phyloP scores from a whole-genome alignment of 768 basidiomycete genomes.

The Mycena kentingensis region DNA sequence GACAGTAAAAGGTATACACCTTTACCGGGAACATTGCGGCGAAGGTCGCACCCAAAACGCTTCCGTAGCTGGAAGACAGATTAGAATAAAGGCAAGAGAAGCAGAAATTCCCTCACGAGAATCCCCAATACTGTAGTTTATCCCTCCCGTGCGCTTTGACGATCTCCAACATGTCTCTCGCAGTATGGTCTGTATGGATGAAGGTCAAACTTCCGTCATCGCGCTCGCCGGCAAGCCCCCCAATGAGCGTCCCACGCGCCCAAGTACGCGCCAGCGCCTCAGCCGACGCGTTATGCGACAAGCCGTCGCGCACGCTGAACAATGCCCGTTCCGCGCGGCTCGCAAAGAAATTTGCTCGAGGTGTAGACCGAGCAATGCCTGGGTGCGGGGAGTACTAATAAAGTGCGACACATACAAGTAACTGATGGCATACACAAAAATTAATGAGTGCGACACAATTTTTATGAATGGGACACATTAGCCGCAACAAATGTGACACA shows the following conservation, averaged over 20 bases:
- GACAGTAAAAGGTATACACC: not conserved
- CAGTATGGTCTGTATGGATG: conserved; percentile 10
- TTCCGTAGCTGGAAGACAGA: conserved; percentile 1
- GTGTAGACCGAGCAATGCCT: conserved; percentile 18
- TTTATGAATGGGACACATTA: too few species aligned
- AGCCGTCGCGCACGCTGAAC: not conserved
- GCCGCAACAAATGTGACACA: too few species aligned
- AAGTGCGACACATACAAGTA: too few species aligned
- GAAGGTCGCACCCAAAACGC: conserved; percentile 15
- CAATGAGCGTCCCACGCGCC: conserved; percentile 5
- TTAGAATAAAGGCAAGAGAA: not conserved
- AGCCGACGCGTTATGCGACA: conserved; percentile 2
- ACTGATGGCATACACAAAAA: too few species aligned
- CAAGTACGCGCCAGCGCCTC: not conserved
- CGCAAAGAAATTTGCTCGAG: conserved; percentile 6
- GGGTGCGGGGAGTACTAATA: too few species aligned
- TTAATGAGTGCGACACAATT: too few species aligned
- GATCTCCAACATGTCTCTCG: conserved; percentile 18
- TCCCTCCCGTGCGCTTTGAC: conserved; percentile 3
- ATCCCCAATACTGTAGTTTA: conserved; percentile 16
- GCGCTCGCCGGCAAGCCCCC: not conserved
- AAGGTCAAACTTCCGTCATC: conserved; percentile 3
- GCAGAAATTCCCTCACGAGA: conserved; percentile 4
- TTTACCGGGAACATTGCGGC: conserved; percentile 17
- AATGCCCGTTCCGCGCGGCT: conserved; percentile 5